phyloP scores from a whole-genome alignment of 495 filamentous ascomycete genomes.

The Hypomontagnella monticulosa region DNA sequence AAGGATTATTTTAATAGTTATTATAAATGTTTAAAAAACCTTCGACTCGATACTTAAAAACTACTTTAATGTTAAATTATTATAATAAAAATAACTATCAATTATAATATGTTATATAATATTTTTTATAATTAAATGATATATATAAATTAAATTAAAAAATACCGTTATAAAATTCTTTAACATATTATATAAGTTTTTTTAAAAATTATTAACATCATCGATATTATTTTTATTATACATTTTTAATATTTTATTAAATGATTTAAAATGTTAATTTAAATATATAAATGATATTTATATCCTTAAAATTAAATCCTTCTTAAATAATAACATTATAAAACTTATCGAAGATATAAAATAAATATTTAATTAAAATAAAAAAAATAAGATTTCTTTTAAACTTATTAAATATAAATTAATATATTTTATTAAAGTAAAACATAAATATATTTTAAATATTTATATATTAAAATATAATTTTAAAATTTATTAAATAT shows the following conservation, averaged over 20 bases:
- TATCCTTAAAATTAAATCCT: background rate
- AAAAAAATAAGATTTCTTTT: conserved; percentile 2
- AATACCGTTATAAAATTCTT: background rate
- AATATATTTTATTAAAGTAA: conserved; percentile 4
- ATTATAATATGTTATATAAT: background rate
- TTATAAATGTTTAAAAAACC: conserved; percentile 1
- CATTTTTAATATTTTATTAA: background rate
- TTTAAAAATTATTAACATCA: background rate
- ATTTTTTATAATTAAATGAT: background rate
- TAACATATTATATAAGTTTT: background rate
- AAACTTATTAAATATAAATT: background rate
- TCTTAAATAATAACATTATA: background rate
- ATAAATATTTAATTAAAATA: conserved; percentile 1
- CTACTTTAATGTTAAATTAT: background rate
- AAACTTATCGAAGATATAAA: background rate
- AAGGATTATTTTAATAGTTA: background rate
- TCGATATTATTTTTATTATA: conserved; percentile 1
- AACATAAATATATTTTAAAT: background rate
- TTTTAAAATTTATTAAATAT: background rate
- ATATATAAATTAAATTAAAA: background rate
- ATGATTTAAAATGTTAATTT: background rate
- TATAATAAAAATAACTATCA: background rate
- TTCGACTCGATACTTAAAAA: background rate
- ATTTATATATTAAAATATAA: background rate
- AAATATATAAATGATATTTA: background rate